Percentiles rank a stretch among this genome's conserved stretches.
Evolutionary conservation across 768 basidiomycete genomes (phyloP).

Genomic region (Mrakia frigida): DNA sequence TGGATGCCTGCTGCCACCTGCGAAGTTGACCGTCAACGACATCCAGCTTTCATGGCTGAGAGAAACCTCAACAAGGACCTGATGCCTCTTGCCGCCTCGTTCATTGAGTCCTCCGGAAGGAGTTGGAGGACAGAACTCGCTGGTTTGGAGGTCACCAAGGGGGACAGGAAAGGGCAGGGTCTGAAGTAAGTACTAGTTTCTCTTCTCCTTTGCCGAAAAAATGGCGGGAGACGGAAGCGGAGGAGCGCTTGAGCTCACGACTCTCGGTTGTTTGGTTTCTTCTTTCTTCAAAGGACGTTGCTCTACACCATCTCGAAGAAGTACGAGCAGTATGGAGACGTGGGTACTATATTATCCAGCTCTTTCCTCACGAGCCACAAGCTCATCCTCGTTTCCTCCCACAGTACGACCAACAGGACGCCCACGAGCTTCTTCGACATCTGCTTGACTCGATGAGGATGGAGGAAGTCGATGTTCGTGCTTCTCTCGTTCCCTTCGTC

Average conservation of each 20-base stretch:
- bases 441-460: conserved; percentile 86
- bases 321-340: conserved; percentile 87
- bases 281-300: conserved; percentile 42
- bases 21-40: conserved; percentile 22
- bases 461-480: conserved; percentile 81
- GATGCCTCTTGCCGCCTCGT: conserved; percentile 46
- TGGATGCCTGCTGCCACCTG: conserved; percentile 13
- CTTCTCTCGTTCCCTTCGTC: not conserved
- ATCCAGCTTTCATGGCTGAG: conserved; percentile 31
- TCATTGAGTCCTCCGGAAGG: conserved; percentile 13
- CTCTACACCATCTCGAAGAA: conserved; percentile 68
- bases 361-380: too few species aligned
- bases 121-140: conserved; percentile 27
- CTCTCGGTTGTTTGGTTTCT: too few species aligned
- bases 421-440: conserved; percentile 86
- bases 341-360: conserved; percentile 30
- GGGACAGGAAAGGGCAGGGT: conserved; percentile 24
- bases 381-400: not conserved
- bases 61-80: conserved; percentile 29
- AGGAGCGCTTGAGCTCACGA: conserved; percentile 30
- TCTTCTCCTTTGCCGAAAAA: too few species aligned
- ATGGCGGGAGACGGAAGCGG: not conserved
- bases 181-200: conserved; percentile 45
- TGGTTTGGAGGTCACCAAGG: conserved; percentile 6
- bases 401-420: conserved; percentile 84